Base-by-base conservation (phyloP, 345 rosid genomes). In the Bretschneidera sinensis region DNA sequence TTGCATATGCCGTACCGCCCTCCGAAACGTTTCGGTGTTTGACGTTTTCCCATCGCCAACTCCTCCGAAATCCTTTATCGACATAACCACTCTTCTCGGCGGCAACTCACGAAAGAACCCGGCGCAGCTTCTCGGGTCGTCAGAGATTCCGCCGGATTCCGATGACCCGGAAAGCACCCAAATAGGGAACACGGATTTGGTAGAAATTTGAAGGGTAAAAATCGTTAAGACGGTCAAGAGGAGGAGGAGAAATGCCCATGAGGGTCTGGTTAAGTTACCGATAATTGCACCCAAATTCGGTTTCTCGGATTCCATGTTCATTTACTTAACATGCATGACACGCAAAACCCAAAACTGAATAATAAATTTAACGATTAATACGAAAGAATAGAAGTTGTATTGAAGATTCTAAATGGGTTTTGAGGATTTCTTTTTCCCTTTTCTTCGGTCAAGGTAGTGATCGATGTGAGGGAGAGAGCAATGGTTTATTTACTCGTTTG, bases 1-100 rank as follows among this genome's bases (percentile, higher is more conserved):
- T 25, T 66, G 73, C 77, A 95, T 68, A 74, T 82, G 70, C 9
- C 52, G 53, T 0, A 91, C 72, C 53, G 99, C 97, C 57, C 59
- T 75, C 73, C 85, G 76, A 64, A 91, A 95, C 75, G 85, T 70
- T 24, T 65, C 88, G 15, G 99, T 91, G 57, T 95, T 91, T 7
- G 84, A 86, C 39, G 88, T 84, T 48, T 59, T 64, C 0, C 97
- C 97, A 22, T 95, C 97, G 9, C 96, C 96, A 9, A 91, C 85
- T 1, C 97, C 99, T 1, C 99, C 97, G 71, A 91, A 95, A 21
- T 91, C 91, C 35, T 56, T 61, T 16, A 95, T 66, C 59, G 96
- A 91, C 89, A 81, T 76, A n/a, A 78, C 89, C 50, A 75, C 69
- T 71, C 73, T 76, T 11, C 91, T 82, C 66, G 34, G 59, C 17